Evolutionary conservation across 129 eudicot species (phyloP), one percentile per base, ranked within the genome.

Genomic region (sunflower (Helianthus annuus)): DNA sequence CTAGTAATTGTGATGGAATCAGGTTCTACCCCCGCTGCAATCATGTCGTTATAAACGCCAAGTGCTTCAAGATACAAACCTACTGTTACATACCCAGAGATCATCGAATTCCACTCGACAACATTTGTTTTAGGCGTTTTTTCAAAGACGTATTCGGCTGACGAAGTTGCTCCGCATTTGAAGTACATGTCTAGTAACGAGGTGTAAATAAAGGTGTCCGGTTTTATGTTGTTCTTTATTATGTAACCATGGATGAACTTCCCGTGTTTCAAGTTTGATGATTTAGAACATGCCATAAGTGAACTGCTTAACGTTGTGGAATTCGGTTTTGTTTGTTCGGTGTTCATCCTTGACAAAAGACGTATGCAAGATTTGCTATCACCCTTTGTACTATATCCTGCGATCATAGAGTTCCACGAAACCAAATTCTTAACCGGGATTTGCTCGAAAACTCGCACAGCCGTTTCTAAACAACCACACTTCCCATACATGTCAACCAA

Each of bases 41-140:
- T 54, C 82, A 78, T 78, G 68, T 45, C 14, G 16, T 48, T 78
- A 38, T 70, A 70, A 17, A 64, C 5, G 0, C 19, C 64, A 17
- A 79, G 71, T 68, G 83, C 76, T 56, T 74, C 72, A 52, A 79
- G 78, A 74, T 79, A 79, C 44, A 7, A 79, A 46, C 83, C 83
- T 24, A 48, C 71, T 27, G 83, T 8, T 68, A 67, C 76, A 68
- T 79, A 79, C 7, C 83, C 83, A 10, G 83, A 79, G 68, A 79
- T 79, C 83, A 79, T 79, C 38, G 70, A 70, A 42, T 74, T 80
- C 83, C 83, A 80, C 49, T 64, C 83, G 10, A 80, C 83, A 13
- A 80, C 80, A 45, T 54, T 69, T 16, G 72, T 78, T 65, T 71
- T 78, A 12, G 16, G 59, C 69, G 32, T 68, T 44, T 44, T 71